Base-by-base conservation (phyloP, 768 basidiomycete genomes). In the Amanita thiersii region DNA sequence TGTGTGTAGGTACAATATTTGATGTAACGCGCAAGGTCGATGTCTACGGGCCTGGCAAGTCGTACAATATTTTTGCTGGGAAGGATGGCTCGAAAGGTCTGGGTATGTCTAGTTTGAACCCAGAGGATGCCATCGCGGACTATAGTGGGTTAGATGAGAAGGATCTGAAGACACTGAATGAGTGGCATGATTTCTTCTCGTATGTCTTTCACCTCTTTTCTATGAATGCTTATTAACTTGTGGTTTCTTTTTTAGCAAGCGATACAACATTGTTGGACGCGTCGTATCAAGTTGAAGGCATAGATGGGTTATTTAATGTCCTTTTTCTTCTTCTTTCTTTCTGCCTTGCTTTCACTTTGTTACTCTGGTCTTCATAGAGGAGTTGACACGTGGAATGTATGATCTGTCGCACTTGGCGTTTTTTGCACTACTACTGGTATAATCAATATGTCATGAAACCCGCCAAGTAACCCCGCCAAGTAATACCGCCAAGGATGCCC, bases 61-160 rank as follows among this genome's bases (percentile, higher is more conserved):
- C 83, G 3, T 90, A 92, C 61, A 73, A 77, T 50, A 62, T 94
- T 15, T 97, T 98, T 58, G 89, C 92, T 23, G 94, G 92, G 33
- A 94, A 87, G 63, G 94, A 99, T 54, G 94, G 81, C 0, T 93
- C 89, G 5, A 78, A 71, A 48, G 94, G 85, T 0, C 68, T 99
- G 5, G 94, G 91, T 31, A 81, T 81, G 78, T 91, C 88, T 39
- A 92, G 87, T 52, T 64, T 96, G 51, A 86, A 88, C 40, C 62
- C 68, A 3, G 84, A 90, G 59, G 81, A 98, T 54, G 94, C 93
- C 7, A 70, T 91, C 1, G 64, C 90, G 9, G 92, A 99, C 56
- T 96, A 88, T 56, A 87, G 82, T 51, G 59, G 52, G 0, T 69
- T 99, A 39, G 69, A 74, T 31, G 80, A 79, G 47, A 73, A 75